phyloP scores from a whole-genome alignment of 2,329 filamentous ascomycete genomes.

The Botryotinia calthae region DNA sequence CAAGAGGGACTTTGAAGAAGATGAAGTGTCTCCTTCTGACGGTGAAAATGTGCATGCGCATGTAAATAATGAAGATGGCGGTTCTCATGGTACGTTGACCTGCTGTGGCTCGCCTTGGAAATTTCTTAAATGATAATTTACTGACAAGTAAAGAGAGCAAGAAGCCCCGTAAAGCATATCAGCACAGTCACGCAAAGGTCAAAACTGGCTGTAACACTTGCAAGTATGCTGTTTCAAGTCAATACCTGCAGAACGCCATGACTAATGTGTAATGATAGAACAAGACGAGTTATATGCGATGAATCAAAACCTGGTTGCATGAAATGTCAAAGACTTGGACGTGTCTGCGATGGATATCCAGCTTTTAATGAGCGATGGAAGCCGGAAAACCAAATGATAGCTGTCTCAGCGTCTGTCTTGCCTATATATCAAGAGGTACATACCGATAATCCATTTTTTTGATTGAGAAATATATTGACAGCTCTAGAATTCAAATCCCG shows the following conservation, averaged over 20 bases:
- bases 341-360: background rate
- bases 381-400: background rate
- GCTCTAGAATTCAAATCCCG: too few relatives aligned
- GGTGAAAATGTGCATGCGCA: background rate
- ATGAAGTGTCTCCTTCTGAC: accelerated
- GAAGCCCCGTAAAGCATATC: background rate
- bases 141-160: background rate
- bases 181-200: background rate
- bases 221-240: background rate
- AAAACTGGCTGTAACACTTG: background rate
- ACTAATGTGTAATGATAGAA: background rate
- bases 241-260: background rate
- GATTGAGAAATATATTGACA: too few relatives aligned
- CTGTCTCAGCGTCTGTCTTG: background rate
- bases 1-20: background rate
- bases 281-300: background rate
- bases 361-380: background rate
- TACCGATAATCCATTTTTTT: too few relatives aligned
- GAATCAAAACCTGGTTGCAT: background rate
- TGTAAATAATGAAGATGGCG: background rate
- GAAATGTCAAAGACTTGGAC: background rate
- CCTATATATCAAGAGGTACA: too few relatives aligned
- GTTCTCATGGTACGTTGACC: background rate
- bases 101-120: background rate
- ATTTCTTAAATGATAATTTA: background rate